Conservation (phyloP, 2,329 filamentous ascomycete genomes). For the Fusarium liriodendri region DNA sequence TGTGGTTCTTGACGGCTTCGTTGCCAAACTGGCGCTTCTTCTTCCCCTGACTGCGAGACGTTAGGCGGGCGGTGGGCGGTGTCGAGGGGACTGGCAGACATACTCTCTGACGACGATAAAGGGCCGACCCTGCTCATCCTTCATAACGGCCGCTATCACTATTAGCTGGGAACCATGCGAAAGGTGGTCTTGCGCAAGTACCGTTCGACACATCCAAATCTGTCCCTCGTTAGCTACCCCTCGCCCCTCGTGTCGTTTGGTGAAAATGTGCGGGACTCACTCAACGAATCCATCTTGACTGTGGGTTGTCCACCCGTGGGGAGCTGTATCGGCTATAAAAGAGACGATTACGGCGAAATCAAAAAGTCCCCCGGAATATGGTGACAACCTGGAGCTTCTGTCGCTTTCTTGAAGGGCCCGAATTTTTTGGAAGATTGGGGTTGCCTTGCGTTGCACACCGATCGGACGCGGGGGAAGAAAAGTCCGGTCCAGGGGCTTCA, state of each 20-base stretch:
- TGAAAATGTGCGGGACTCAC: conserved; percentile 47
- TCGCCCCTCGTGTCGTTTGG: conserved; percentile 29
- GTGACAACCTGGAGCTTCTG: conserved; percentile 47
- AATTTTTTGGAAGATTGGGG: conserved; percentile 50
- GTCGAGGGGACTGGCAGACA: conserved; percentile 51
- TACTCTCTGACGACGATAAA: conserved; percentile 99
- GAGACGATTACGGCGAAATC: conserved; percentile 38
- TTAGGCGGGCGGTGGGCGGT: conserved; percentile 29
- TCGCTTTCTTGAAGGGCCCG: conserved; percentile 44
- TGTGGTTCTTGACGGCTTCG: conserved; percentile 98
- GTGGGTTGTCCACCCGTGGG: conserved; percentile 39
- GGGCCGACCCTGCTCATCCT: conserved; percentile 96
- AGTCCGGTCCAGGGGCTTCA: conserved; percentile 42
- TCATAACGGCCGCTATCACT: conserved; percentile 76
- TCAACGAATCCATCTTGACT: conserved; percentile 53
- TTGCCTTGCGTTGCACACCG: conserved; percentile 43
- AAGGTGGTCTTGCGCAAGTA: conserved; percentile 54
- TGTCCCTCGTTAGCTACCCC: conserved; percentile 57
- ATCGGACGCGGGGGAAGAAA: conserved; percentile 49
- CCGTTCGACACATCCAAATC: conserved; percentile 88
- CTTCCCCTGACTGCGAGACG: conserved; percentile 80
- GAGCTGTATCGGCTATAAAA: conserved; percentile 42
- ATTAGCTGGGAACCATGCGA: conserved; percentile 30
- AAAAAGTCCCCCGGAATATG: conserved; percentile 40
- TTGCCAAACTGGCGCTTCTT: conserved; percentile 98